phyloP scores from a whole-genome alignment of 257 asterid species.

The Linderniella brevidens region DNA sequence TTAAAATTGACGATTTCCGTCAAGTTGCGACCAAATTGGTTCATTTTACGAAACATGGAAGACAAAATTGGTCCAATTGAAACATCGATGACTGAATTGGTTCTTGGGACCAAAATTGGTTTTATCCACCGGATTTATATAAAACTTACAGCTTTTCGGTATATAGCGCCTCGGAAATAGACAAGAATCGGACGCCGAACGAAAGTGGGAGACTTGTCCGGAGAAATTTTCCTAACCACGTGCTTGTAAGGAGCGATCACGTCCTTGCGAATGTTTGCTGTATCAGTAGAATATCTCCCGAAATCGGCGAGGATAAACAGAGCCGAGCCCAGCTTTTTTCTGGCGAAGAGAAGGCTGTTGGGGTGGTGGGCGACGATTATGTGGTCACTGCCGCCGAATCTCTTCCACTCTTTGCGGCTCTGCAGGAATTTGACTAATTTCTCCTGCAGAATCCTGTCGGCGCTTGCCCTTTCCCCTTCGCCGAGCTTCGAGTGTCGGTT shows the following conservation, averaged over 20 bases:
- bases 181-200: slow-evolving; percentile 22
- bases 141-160: slow-evolving; percentile 44
- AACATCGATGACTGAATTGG: too few species aligned
- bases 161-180: slow-evolving; percentile 51
- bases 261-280: slow-evolving; percentile 41
- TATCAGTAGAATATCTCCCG: slow-evolving; percentile 28
- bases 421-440: slow-evolving; percentile 27
- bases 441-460: slow-evolving; percentile 25
- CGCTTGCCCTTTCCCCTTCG: slow-evolving; percentile 15
- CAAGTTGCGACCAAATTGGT: too few species aligned
- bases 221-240: slow-evolving; percentile 21
- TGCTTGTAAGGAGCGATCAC: slow-evolving; percentile 55
- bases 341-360: slow-evolving; percentile 34
- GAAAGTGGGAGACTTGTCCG: slow-evolving; percentile 16
- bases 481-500: slow-evolving; percentile 32
- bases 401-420: slow-evolving; percentile 33
- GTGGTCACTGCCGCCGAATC: slow-evolving; percentile 34
- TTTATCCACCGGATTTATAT: too few species aligned
- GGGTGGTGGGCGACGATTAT: slow-evolving; percentile 50
- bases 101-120: too few species aligned
- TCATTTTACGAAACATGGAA: too few species aligned
- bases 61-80: too few species aligned
- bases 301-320: slow-evolving; percentile 54
- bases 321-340: slow-evolving; percentile 28
- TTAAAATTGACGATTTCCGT: too few species aligned